Evolutionary conservation across 2,329 filamentous ascomycete genomes (phyloP), one percentile per base, ranked within the genome.

Genomic region (Xylaria sp.): DNA sequence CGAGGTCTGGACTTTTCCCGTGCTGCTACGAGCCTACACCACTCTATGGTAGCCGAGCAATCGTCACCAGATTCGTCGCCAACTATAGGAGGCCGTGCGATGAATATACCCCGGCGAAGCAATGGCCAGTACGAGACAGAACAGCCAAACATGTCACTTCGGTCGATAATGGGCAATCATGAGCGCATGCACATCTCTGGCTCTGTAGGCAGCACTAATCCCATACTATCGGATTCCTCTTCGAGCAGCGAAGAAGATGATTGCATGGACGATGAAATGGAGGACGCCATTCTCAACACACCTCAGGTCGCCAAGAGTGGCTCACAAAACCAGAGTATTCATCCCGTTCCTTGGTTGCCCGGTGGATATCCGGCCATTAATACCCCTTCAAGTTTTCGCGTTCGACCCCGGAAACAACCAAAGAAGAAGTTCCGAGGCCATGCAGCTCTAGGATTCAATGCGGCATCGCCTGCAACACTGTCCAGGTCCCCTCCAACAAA

Each of bases 1-100:
- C 89, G 95, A 65, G 95, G 95, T 52, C 85, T 98, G 70, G 95
- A 98, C 82, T 98, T 97, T 80, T 95, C 95, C 50, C 89, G 95
- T 74, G 94, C 94, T 12, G 96, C 94, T 71, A 98, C 95, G 12
- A 97, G 94, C 78, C 86, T 99, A 25, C 96, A 98, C 81, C 96
- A 98, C 81, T 98, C 95, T 18, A 98, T 93, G 0, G 87, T 98
- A 9, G 94, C 95, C 65, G 93, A 97, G 74, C 89, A 91, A 79
- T 92, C 93, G 0, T 96, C 93, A 5, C 94, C 94, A 3, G 94
- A 97, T 79, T 96, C 94, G 0, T 98, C 94, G 0, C 96, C 96
- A 0, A 94, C 91, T 13, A 91, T 96, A 64, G 90, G 90, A 62
- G 89, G 92, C 46, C 82, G 84, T 71, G 88, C 86, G 32, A 88